Conservation (phyloP, 148 eudicot species). For the Vaccinium macrocarpon region DNA sequence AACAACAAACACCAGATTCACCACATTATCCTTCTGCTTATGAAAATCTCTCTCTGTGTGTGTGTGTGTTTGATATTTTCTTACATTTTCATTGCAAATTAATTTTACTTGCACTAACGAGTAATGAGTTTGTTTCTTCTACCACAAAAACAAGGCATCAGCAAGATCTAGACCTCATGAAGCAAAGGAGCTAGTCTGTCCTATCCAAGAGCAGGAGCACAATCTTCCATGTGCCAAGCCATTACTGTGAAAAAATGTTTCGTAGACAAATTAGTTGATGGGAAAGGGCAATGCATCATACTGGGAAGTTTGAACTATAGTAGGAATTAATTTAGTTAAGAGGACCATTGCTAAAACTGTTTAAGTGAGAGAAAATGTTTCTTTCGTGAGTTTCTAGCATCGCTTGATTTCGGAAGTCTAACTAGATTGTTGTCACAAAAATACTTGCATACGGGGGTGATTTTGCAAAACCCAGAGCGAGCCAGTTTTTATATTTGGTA, state of each 20-base stretch:
- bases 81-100: too few species aligned
- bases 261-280: not conserved
- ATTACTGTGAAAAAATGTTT: not conserved
- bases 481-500: not conserved
- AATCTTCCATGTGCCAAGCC: not conserved
- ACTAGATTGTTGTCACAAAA: not conserved
- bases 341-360: not conserved
- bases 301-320: not conserved
- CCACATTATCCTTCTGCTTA: not conserved
- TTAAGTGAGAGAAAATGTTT: not conserved
- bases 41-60: not conserved
- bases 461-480: not conserved
- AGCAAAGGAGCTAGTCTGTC: too few species aligned
- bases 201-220: not conserved
- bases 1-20: not conserved
- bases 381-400: not conserved
- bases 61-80: too few species aligned
- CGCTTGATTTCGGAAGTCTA: not conserved
- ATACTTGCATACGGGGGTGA: not conserved
- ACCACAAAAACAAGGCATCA: too few species aligned
- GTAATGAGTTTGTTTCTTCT: too few species aligned
- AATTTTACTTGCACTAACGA: too few species aligned
- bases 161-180: too few species aligned
- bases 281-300: not conserved
- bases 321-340: not conserved